These are phyloP conservation scores for Angomonas desouzai DNA, from an alignment of 208 protist genomes.

Conservation along the genomic window DNA sequence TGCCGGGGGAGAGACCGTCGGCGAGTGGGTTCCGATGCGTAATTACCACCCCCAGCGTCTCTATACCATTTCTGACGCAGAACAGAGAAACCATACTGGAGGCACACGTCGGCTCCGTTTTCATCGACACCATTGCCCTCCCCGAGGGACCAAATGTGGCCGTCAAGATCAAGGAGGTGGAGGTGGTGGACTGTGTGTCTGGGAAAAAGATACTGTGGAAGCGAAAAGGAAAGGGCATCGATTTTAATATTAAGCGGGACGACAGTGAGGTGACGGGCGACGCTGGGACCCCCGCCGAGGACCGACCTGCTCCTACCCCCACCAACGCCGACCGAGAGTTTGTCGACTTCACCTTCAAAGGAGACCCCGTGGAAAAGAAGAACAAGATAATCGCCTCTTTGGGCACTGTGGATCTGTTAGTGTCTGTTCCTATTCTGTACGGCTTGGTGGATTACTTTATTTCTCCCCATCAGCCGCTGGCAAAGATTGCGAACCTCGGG, in stretches of 20 bases:
- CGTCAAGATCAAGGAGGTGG: constrained; percentile 60
- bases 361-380: constrained; percentile 33
- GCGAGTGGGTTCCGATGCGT: constrained; percentile 42
- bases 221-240: constrained; percentile 8
- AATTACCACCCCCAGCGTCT: constrained; percentile 62
- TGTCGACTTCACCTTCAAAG: constrained; percentile 39
- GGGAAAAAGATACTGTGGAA: constrained; percentile 44
- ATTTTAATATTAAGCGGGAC: constrained; percentile 23
- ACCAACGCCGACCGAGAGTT: constrained; percentile 19
- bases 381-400: constrained; percentile 54
- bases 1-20: neutral
- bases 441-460: constrained; percentile 71
- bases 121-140: constrained; percentile 51
- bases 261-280: neutral
- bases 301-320: neutral
- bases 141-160: constrained; percentile 24
- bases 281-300: neutral
- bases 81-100: constrained; percentile 54
- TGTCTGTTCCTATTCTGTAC: constrained; percentile 59
- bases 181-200: constrained; percentile 52
- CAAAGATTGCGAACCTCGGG: constrained; percentile 72
- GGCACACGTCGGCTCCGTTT: constrained; percentile 53
- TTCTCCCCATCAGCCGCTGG: constrained; percentile 58
- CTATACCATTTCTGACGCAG: constrained; percentile 68
- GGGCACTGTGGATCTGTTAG: constrained; percentile 52